Evolutionary conservation across 257 asterid genomes (phyloP), one percentile per base, ranked within the genome.

Genomic region (Petunia secreta): DNA sequence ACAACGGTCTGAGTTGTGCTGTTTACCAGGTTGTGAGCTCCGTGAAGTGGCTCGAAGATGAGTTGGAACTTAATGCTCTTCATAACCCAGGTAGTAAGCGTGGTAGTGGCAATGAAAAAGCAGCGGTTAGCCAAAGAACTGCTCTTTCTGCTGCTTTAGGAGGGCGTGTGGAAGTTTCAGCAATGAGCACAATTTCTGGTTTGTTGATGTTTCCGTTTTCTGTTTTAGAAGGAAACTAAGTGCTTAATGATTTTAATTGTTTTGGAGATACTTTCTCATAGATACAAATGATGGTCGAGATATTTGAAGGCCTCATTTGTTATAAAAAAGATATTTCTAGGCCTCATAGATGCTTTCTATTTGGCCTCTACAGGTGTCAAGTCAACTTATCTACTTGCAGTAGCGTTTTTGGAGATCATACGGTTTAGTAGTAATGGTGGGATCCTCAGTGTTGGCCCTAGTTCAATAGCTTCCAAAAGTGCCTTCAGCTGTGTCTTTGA

Each of bases 41-140:
- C 75, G 98, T 96, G 83, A 94, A 96, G 83, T 96, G 99, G 99
- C 99, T 96, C 86, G 99, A 96, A 87, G 99, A 96, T 90, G 99
- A 96, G 92, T 90, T 96, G 92, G 99, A 96, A 89, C 97, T 96
- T 75, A 96, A 94, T 82, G 97, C 98, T 80, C 98, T 96, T 85
- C 99, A 96, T 84, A 94, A 92, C 88, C 99, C 99, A 67, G 97
- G 97, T 84, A 96, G 98, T 83, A 89, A 91, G 81, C 91, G 92
- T 64, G 99, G 97, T 41, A 92, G 87, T 81, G 98, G 97, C 85
- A 96, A 92, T 84, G 98, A 96, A 86, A 96, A 96, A 88, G 97
- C 95, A 85, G 99, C 98, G 83, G 91, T 87, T 79, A 91, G 82
- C 88, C 99, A 96, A 88, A 91, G 97, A 86, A 84, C 93, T 83